These are phyloP conservation scores for Tanozyma kutaoensis DNA, from an alignment of 805 yeast genomes.

Conservation along the genomic window DNA sequence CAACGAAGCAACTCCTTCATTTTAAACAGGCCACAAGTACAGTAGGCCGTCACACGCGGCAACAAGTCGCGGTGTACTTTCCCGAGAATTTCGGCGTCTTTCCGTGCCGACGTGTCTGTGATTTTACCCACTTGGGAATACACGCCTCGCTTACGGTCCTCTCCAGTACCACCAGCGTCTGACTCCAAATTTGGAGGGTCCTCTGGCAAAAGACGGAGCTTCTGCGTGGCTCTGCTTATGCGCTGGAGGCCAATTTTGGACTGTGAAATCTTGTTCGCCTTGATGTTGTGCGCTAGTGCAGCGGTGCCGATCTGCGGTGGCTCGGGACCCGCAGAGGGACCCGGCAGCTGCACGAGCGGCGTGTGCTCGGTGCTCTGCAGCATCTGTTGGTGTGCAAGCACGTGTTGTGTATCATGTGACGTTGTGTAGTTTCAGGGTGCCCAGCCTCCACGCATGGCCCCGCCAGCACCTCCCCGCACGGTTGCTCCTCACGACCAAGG, in stretches of 20 bases:
- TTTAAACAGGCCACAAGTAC: constrained; percentile 86
- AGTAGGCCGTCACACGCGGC: constrained; percentile 92
- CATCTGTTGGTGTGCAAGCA: constrained; percentile 1
- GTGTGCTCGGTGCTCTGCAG: constrained; percentile 3
- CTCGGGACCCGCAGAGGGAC: not conserved
- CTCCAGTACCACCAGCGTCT: constrained; percentile 7
- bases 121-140: constrained; percentile 77
- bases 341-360: not conserved
- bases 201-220: constrained; percentile 58
- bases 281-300: not conserved
- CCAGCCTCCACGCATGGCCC: too few species aligned
- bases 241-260: constrained; percentile 29
- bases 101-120: constrained; percentile 78
- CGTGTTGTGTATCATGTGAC: too few species aligned
- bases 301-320: constrained; percentile 1
- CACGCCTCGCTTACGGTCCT: constrained; percentile 33
- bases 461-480: too few species aligned
- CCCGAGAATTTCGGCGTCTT: constrained; percentile 88
- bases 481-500: too few species aligned
- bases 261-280: not conserved
- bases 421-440: too few species aligned
- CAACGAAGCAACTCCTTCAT: constrained; percentile 82
- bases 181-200: constrained; percentile 19
- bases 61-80: constrained; percentile 72
- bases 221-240: constrained; percentile 62